Evolutionary conservation across 805 yeast species (phyloP).

Genomic region (Wickerhamomyces rabaulensis): DNA sequence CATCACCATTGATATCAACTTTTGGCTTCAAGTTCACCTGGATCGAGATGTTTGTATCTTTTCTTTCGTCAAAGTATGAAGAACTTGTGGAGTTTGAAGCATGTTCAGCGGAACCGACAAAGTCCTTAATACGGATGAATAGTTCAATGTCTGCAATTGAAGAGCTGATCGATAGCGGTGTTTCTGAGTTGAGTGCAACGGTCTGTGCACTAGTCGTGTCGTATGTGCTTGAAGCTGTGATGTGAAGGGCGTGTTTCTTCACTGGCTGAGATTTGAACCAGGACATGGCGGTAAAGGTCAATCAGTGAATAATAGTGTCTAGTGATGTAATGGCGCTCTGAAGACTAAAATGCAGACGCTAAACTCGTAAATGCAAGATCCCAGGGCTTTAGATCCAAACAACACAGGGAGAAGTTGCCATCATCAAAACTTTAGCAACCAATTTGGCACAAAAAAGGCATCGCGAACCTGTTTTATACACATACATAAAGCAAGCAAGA

Average conservation of each 20-base stretch:
- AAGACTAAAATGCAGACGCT: too few relatives aligned
- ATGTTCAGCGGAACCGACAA: conserved; percentile 39
- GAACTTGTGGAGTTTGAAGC: conserved; percentile 23
- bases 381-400: too few relatives aligned
- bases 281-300: not conserved
- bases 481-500: too few relatives aligned
- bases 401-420: too few relatives aligned
- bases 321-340: too few relatives aligned
- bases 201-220: conserved; percentile 14
- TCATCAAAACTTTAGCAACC: too few relatives aligned
- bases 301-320: too few relatives aligned
- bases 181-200: conserved; percentile 39
- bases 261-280: not conserved
- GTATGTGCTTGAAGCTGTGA: conserved; percentile 11
- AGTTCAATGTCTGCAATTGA: conserved; percentile 35
- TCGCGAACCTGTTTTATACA: too few relatives aligned
- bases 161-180: conserved; percentile 32
- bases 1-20: conserved; percentile 39
- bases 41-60: conserved; percentile 28
- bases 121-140: conserved; percentile 40
- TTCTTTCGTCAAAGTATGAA: conserved; percentile 19
- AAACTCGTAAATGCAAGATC: too few relatives aligned
- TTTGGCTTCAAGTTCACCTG: conserved; percentile 39
- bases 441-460: too few relatives aligned
- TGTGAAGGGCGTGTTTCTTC: not conserved